A percentile compares a stretch with the other conserved stretches of the same genome.
Evolutionary conservation across 2,329 filamentous ascomycete genomes (phyloP).

Genomic region (Phoma sp.): DNA sequence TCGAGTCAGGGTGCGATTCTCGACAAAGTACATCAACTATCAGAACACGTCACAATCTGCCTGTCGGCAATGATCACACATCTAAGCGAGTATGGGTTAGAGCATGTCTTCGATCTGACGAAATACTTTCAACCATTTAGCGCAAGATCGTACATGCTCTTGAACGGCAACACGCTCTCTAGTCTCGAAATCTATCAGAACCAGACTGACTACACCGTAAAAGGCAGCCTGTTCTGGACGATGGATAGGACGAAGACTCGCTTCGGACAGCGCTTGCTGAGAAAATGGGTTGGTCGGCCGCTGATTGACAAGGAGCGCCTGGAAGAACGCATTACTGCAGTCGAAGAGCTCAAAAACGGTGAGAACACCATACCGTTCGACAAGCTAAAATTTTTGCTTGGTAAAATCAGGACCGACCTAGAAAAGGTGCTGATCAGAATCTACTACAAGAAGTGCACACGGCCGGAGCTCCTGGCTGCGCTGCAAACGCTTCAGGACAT

Average conservation of each 20-base stretch:
- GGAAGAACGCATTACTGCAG: slow-evolving; percentile 79
- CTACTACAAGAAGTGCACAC: slow-evolving; percentile 94
- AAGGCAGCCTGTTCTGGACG: slow-evolving; percentile 93
- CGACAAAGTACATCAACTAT: slow-evolving; percentile 83
- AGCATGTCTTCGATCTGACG: slow-evolving; percentile 94
- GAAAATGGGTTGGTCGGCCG: slow-evolving; percentile 94
- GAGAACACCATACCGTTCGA: slow-evolving; percentile 72
- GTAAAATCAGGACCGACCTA: slow-evolving; percentile 77
- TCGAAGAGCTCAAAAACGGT: slow-evolving; percentile 81
- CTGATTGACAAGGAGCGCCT: slow-evolving; percentile 77
- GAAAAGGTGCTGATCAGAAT: slow-evolving; percentile 94
- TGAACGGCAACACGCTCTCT: slow-evolving; percentile 93
- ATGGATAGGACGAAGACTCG: slow-evolving; percentile 90
- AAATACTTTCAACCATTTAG: slow-evolving; percentile 98
- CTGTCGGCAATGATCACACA: slow-evolving; percentile 96
- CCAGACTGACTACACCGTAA: slow-evolving; percentile 82
- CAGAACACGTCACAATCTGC: slow-evolving; percentile 87
- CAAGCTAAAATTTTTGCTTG: slow-evolving; percentile 74
- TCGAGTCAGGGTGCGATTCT: slow-evolving; percentile 65
- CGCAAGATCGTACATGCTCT: slow-evolving; percentile 89
- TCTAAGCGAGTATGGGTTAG: slow-evolving; percentile 86
- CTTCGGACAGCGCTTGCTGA: slow-evolving; percentile 83
- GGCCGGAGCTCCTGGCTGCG: slow-evolving; percentile 83
- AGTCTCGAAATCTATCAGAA: slow-evolving; percentile 97
- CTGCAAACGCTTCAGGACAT: slow-evolving; percentile 86